These are phyloP conservation scores for Pugionium cornutum DNA, from an alignment of 345 rosid species.

Conservation along the genomic window DNA sequence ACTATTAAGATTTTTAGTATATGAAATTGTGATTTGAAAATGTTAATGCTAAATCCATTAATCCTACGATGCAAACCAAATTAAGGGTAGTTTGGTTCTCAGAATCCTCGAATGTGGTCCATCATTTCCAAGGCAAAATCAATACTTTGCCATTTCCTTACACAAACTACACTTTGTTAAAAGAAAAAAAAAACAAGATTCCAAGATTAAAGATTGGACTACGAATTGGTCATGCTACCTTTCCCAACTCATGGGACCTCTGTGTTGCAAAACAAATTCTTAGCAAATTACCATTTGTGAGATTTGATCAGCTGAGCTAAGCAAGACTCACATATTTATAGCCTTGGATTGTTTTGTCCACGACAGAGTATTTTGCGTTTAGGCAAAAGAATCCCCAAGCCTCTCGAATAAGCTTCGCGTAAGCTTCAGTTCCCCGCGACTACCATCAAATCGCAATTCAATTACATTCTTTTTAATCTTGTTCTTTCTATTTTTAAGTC, in stretches of 20 bases:
- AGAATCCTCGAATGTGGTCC: not conserved
- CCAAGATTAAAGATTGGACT: conserved; percentile 4
- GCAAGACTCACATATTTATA: no score
- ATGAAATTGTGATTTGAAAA: not conserved
- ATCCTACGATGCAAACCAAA: not conserved
- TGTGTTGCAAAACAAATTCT: not conserved
- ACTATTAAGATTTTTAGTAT: no score
- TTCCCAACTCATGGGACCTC: not conserved
- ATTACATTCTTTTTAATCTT: no score
- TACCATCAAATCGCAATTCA: no score
- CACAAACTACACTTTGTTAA: not conserved
- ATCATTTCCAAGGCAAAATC: not conserved
- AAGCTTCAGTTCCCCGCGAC: not conserved
- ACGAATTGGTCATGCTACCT: not conserved
- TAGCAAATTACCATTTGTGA: not conserved
- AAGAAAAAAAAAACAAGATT: not conserved
- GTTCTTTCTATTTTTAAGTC: no score
- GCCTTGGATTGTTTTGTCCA: no score
- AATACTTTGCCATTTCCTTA: conserved; percentile 2
- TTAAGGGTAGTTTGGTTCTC: not conserved
- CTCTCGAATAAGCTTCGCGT: not conserved
- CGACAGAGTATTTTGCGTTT: no score
- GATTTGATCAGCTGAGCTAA: no score
- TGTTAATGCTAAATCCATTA: not conserved
- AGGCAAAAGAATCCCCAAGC: no score